Percentiles rank a stretch among this genome's conserved stretches.
phyloP scores from a whole-genome alignment of 2,329 filamentous ascomycete species.

The Pleochaeta shiraiana region DNA sequence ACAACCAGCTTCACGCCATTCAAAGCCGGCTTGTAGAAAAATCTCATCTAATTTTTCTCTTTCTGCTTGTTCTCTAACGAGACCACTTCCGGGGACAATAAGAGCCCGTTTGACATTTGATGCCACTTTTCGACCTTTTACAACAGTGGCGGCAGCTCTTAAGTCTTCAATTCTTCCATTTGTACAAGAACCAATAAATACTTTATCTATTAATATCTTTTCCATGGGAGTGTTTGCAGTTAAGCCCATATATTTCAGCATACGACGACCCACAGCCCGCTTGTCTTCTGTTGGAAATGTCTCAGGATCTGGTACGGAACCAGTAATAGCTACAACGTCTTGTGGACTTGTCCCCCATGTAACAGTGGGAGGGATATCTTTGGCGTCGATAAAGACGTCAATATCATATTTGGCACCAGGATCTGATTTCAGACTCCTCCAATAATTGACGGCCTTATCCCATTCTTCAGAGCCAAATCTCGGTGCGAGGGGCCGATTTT shows the following conservation, averaged over 20 bases:
- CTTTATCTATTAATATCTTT: constrained; percentile 82
- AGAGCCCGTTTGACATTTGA: constrained; percentile 81
- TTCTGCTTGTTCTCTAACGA: constrained; percentile 85
- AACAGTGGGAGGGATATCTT: constrained; percentile 82
- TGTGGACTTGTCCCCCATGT: constrained; percentile 97
- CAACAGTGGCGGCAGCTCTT: constrained; percentile 63
- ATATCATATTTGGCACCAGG: constrained; percentile 75
- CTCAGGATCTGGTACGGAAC: constrained; percentile 72
- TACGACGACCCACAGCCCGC: constrained; percentile 57
- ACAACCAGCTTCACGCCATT: constrained; percentile 96
- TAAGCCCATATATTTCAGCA: constrained; percentile 93
- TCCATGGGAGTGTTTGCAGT: constrained; percentile 72
- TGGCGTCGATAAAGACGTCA: constrained; percentile 73
- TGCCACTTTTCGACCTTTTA: constrained; percentile 73
- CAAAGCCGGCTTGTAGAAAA: constrained; percentile 79
- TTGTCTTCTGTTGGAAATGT: constrained; percentile 62
- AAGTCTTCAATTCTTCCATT: constrained; percentile 95
- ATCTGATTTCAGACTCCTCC: constrained; percentile 70
- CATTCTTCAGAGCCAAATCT: constrained; percentile 68
- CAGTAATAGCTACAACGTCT: constrained; percentile 88
- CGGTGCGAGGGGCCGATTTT: constrained; percentile 73
- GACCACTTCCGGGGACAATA: constrained; percentile 88
- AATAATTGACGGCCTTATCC: constrained; percentile 74
- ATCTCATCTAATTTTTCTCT: constrained; percentile 82
- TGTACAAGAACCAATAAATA: constrained; percentile 96